Conservation (phyloP, 1,284 basidiomycete genomes). For the Sanguinoderma infundibulare region DNA sequence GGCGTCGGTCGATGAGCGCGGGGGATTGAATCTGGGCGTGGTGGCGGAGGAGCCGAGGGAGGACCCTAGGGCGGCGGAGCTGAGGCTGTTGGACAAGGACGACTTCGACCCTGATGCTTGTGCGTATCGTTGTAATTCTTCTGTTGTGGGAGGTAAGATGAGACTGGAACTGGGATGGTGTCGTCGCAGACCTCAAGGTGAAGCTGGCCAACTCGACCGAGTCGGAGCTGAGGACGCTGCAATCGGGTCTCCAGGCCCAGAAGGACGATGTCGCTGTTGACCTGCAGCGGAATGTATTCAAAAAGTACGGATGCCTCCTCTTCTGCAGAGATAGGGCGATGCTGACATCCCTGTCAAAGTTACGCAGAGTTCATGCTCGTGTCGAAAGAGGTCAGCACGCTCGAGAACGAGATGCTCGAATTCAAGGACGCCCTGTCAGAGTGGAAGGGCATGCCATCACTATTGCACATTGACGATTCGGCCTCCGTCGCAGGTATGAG, state of each 20-base stretch:
- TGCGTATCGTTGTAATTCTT: constrained; percentile 47
- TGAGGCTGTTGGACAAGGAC: constrained; percentile 72
- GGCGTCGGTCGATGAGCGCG: constrained; percentile 29
- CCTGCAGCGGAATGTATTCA: constrained; percentile 85
- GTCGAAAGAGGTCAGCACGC: constrained; percentile 94
- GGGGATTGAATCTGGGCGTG: too few relatives aligned
- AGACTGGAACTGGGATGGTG: background rate
- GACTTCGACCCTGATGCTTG: constrained; percentile 84
- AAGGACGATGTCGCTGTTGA: constrained; percentile 73
- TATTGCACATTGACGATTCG: constrained; percentile 86
- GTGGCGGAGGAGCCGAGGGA: constrained; percentile 49
- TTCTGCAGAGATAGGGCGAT: background rate
- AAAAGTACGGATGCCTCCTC: constrained; percentile 65
- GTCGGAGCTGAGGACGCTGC: constrained; percentile 72
- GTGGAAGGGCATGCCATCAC: constrained; percentile 94
- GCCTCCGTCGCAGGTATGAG: constrained; percentile 52
- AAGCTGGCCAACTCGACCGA: constrained; percentile 84
- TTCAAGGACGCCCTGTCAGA: constrained; percentile 93
- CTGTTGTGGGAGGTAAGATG: too few relatives aligned
- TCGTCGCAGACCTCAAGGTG: constrained; percentile 69
- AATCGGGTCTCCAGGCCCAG: constrained; percentile 67
- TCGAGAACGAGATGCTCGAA: constrained; percentile 98
- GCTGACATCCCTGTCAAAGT: constrained; percentile 44
- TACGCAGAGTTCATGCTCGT: constrained; percentile 97
- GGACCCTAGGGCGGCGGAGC: constrained; percentile 54